Base-by-base conservation (phyloP, 169 alveolate genomes). In the Eimeria acervulina region DNA sequence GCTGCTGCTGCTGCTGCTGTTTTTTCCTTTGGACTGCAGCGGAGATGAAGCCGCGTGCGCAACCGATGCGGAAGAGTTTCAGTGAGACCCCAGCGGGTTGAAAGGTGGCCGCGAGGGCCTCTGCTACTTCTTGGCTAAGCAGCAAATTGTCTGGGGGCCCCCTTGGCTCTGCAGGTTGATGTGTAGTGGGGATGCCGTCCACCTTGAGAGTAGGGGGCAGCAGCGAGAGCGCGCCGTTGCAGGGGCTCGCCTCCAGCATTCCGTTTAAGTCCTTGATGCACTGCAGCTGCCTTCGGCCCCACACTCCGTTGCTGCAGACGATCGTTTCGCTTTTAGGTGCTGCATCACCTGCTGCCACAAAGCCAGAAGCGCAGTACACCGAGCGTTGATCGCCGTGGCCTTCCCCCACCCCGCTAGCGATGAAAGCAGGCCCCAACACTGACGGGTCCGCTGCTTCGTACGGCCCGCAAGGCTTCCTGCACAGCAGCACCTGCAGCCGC, bases 381-480 rank as follows among this genome's bases (percentile, higher is more conserved):
- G 78, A 31, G 10, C 96, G 42, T 47, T 33, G 8, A 55, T 80
- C 93, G 36, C 96, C 96, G 78, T 93, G 89, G 12, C 89, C 38
- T 42, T 88, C 78, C 3, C 96, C 96, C 13, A 23, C 36, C n/a
- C 96, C 96, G 63, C 94, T 93, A 10, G 89, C 88, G 0, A 81
- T 42, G 40, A 81, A 93, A 38, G 78, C 96, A 5, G 93, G 89
- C 21, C 96, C 91, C 74, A 92, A 36, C 12, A 92, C 74, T n/a
- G 38, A n/a, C 36, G 96, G 96, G 72, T 92, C 96, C 1, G 80
- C 31, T 8, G 59, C 74, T 42, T 92, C 96, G 59, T 92, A 92
- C 2, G 96, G 87, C 84, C 68, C 84, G n/a, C 96, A 92, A n/a
- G 96, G 96, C 85, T 66, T 85, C 31, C 96, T 52, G 47, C 96